Evolutionary conservation across 371 early-diverging fungal genomes (phyloP).

Genomic region (Vavraia culicis): DNA sequence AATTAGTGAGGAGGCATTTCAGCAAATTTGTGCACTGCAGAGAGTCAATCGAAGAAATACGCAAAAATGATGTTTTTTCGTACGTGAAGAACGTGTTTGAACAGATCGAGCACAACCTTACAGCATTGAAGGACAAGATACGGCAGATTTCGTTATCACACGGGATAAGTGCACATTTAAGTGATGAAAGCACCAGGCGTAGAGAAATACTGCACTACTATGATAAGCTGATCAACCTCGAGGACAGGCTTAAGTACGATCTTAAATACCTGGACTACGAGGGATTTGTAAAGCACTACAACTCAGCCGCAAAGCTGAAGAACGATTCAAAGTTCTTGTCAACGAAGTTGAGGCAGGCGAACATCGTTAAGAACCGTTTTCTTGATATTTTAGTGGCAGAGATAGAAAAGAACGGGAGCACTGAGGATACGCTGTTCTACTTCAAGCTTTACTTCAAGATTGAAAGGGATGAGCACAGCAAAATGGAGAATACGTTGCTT

Average conservation of each 20-base stretch:
- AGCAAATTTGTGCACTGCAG: conserved; percentile 39
- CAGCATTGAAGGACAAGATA: conserved; percentile 9
- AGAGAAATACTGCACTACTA: conserved; percentile 17
- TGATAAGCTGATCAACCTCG: conserved; percentile 17
- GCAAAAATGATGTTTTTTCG: conserved; percentile 7
- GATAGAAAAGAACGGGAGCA: conserved; percentile 15
- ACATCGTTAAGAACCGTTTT: conserved; percentile 20
- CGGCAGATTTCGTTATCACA: too few species aligned
- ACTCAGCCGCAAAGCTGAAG: conserved; percentile 9
- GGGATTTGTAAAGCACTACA: conserved; percentile 32
- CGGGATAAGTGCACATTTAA: too few species aligned
- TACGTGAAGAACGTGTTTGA: too few species aligned
- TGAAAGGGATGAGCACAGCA: conserved; percentile 18
- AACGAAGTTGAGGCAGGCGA: conserved; percentile 2
- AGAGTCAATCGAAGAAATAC: conserved; percentile 25
- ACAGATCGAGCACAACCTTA: conserved; percentile 12
- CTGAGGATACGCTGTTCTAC: conserved; percentile 21
- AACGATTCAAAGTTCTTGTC: conserved; percentile 15
- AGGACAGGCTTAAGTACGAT: conserved; percentile 8
- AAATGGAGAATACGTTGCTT: conserved; percentile 33
- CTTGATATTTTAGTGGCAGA: conserved; percentile 18
- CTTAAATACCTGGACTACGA: conserved; percentile 8
- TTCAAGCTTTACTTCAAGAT: conserved; percentile 35
- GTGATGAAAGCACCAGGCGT: conserved; percentile 1
- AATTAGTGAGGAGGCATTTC: conserved; percentile 32